Evolutionary conservation across 2,329 filamentous ascomycete genomes (phyloP), one percentile per base, ranked within the genome.

Genomic region (Mycosphaerella sp.): DNA sequence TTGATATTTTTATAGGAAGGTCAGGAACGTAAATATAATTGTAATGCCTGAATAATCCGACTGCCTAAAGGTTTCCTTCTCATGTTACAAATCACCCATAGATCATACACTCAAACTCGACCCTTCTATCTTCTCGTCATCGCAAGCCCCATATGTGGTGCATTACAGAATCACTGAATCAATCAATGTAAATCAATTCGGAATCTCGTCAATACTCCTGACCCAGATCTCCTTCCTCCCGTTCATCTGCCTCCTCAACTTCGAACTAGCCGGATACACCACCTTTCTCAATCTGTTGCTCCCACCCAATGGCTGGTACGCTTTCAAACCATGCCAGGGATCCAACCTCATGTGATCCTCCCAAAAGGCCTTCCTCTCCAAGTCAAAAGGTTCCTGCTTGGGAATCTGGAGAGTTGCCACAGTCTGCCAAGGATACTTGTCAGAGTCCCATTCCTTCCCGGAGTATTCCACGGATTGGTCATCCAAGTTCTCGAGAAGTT

Each of bases 351-450:
- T 68, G 43, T 72, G 66, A 53, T 74, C 69, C 44, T 75, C 70
- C 70, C 68, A 74, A 47, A 73, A 73, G 0, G 61, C 63, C 62
- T 70, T 71, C 17, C 69, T 59, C 41, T 69, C 65, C 43, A 66
- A 63, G 44, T 69, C 65, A 44, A 71, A 73, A 14, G 64, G 69
- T 42, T 74, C 68, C 53, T 75, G 71, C 56, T 68, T 68, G 2
- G 69, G 70, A 10, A 73, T 64, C 14, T 65, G 59, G 12, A 73
- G 57, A 21, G 60, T 68, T 1, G 70, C 74, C 5, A 77, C 68
- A 1, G 71, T 73, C 55, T 76, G 71, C 63, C 69, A 76, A 1
- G 73, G 74, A 49, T 73, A 76, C 41, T 72, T 75, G 34, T 70
- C 68, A 3, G 67, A 62, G 41, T 77, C 73, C 73, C 73, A 77